These are phyloP conservation scores for Wickerhamiella allomyrinae DNA, from an alignment of 805 yeast genomes.

Conservation along the genomic window DNA sequence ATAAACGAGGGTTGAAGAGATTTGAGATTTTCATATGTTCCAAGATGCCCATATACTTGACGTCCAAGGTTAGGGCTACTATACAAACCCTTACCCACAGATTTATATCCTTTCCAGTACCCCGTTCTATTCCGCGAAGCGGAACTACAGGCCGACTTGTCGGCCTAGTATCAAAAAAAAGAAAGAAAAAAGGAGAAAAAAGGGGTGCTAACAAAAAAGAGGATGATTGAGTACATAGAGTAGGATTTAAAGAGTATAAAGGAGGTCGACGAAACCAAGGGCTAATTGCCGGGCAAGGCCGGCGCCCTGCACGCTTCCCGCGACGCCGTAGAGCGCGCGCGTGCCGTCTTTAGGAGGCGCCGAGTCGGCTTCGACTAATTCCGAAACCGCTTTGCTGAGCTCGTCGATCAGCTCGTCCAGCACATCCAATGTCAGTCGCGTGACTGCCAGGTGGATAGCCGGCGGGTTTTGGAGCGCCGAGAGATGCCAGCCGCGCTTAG, in stretches of 20 bases:
- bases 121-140: too few relatives aligned
- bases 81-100: too few relatives aligned
- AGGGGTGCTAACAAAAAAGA: too few relatives aligned
- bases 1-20: too few relatives aligned
- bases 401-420: conserved; percentile 46
- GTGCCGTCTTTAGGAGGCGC: conserved; percentile 34
- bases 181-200: too few relatives aligned
- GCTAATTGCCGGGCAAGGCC: conserved; percentile 74
- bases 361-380: conserved; percentile 25
- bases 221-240: too few relatives aligned
- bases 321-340: conserved; percentile 88
- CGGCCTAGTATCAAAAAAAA: too few relatives aligned
- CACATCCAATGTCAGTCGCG: conserved; percentile 49
- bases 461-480: conserved; percentile 78
- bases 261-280: conserved; percentile 64
- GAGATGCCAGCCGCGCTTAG: conserved; percentile 74
- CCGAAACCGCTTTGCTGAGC: conserved; percentile 33
- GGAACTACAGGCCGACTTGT: too few relatives aligned
- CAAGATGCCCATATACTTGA: too few relatives aligned
- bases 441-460: conserved; percentile 82
- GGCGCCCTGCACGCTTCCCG: conserved; percentile 73
- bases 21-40: too few relatives aligned
- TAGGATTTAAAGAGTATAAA: conserved; percentile 38
- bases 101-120: too few relatives aligned
- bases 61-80: too few relatives aligned